A percentile compares a stretch with the other conserved stretches of the same genome.
These are phyloP conservation scores for Tulasnella sp. DNA, from an alignment of 768 basidiomycete genomes.

Conservation along the genomic window DNA sequence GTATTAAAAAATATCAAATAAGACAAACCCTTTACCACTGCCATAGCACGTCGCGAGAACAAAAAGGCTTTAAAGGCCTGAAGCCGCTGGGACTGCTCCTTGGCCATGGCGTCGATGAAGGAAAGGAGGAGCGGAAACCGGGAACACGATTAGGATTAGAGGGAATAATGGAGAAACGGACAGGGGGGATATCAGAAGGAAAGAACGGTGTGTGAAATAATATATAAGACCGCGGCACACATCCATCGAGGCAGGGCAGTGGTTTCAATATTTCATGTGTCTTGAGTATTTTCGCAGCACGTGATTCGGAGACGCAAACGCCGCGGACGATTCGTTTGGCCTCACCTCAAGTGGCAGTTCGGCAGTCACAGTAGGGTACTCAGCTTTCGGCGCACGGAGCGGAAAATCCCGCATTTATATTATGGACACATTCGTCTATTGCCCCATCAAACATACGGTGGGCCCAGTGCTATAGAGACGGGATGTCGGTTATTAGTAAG, in stretches of 20 bases:
- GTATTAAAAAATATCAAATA: background rate
- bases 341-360: too few species aligned
- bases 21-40: slow-evolving; percentile 2
- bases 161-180: too few species aligned
- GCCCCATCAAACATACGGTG: slow-evolving; percentile 37
- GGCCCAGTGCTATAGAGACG: slow-evolving; percentile 35
- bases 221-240: too few species aligned
- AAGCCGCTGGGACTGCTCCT: background rate
- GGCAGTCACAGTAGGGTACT: too few species aligned
- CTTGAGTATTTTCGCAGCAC: too few species aligned
- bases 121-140: background rate
- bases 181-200: too few species aligned
- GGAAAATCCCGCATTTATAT: background rate
- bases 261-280: too few species aligned
- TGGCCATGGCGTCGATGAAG: background rate
- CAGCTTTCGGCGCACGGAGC: background rate
- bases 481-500: slow-evolving; percentile 5
- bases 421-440: background rate
- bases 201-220: too few species aligned
- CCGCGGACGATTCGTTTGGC: too few species aligned
- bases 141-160: background rate
- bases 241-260: too few species aligned
- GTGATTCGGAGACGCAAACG: too few species aligned
- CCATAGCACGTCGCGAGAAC: slow-evolving; percentile 5
- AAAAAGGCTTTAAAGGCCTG: background rate